Percentiles rank a stretch among this genome's conserved stretches.
Evolutionary conservation across 352 stramenopile genomes (phyloP).

Genomic region (Hyaloperonospora brassicae): DNA sequence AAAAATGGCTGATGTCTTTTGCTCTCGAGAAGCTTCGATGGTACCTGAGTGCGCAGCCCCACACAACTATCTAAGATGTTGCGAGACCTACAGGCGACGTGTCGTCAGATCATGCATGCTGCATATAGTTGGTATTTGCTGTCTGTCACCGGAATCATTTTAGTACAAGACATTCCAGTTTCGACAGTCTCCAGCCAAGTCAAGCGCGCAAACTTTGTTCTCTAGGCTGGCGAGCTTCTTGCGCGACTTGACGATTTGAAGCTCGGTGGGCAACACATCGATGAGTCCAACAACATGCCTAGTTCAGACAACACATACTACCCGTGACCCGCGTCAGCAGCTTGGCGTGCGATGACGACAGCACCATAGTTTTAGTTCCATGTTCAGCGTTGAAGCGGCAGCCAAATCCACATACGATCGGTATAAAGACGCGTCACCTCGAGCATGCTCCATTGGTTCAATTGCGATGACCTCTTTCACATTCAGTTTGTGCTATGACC

Average conservation of each 20-base stretch:
- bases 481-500: conserved; percentile 22
- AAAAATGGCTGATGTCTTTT: too few species aligned
- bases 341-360: conserved; percentile 61
- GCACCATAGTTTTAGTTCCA: conserved; percentile 23
- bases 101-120: too few species aligned
- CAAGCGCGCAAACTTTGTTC: conserved; percentile 58
- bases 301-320: conserved; percentile 50
- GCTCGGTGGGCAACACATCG: conserved; percentile 22
- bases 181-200: conserved; percentile 32
- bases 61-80: too few species aligned
- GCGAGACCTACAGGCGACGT: too few species aligned
- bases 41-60: too few species aligned
- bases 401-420: conserved; percentile 8
- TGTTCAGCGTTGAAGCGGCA: conserved; percentile 1
- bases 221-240: conserved; percentile 66
- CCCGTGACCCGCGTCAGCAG: conserved; percentile 82
- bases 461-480: not conserved
- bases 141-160: conserved; percentile 21
- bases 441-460: not conserved
- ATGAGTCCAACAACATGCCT: not conserved
- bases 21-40: too few species aligned
- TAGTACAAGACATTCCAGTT: conserved; percentile 61
- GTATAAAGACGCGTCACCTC: conserved; percentile 14
- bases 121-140: too few species aligned
- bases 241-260: conserved; percentile 68